phyloP scores from a whole-genome alignment of 495 filamentous ascomycete species.

The Stereocaulon alpinum region DNA sequence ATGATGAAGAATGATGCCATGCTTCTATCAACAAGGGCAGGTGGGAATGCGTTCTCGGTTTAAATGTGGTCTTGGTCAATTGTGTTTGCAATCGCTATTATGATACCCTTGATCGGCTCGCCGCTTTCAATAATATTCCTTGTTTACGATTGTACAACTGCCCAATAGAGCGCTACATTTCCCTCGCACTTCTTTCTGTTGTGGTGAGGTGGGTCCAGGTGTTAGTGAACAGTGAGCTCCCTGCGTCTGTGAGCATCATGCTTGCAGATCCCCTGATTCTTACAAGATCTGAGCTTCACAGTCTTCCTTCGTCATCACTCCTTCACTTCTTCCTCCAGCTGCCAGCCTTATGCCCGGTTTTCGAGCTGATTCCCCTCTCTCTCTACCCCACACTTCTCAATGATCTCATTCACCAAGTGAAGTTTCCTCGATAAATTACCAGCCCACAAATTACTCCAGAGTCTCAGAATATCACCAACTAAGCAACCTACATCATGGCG shows the following conservation, averaged over 20 bases:
- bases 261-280: not conserved
- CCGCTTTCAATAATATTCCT: not conserved
- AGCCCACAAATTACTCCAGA: too few species aligned
- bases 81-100: not conserved
- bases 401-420: not conserved
- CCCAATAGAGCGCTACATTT: not conserved
- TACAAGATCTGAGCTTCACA: not conserved
- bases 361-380: not conserved
- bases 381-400: not conserved
- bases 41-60: not conserved
- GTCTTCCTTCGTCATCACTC: not conserved
- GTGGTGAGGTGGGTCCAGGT: too few species aligned
- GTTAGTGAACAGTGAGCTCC: not conserved
- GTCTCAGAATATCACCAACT: too few species aligned
- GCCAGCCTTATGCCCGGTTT: not conserved
- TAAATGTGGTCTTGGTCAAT: too few species aligned
- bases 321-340: not conserved
- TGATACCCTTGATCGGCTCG: not conserved
- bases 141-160: not conserved
- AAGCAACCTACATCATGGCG: too few species aligned
- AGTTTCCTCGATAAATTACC: too few species aligned
- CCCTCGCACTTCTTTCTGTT: too few species aligned
- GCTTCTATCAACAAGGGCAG: not conserved
- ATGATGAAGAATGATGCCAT: conserved; percentile 4
- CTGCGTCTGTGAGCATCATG: not conserved